Percentiles rank a stretch among this genome's conserved stretches.
These are phyloP conservation scores for Sonneratia alba DNA, from an alignment of 345 rosid genomes.

Conservation along the genomic window DNA sequence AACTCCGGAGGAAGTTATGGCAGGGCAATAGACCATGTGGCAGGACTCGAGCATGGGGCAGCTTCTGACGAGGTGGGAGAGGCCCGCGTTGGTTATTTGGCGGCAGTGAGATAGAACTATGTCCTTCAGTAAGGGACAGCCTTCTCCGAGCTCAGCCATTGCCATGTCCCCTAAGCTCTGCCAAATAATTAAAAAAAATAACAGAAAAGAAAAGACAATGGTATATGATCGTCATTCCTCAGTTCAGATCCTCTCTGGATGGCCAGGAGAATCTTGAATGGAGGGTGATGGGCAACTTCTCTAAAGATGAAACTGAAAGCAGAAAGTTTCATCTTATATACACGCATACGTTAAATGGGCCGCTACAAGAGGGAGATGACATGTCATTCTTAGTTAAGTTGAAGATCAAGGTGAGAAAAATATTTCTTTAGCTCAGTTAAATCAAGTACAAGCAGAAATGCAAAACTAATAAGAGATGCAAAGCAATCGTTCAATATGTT, in stretches of 20 bases:
- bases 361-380: too few relatives aligned
- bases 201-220: neutral
- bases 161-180: constrained; percentile 78
- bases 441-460: too few relatives aligned
- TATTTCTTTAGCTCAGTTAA: too few relatives aligned
- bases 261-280: neutral
- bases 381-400: too few relatives aligned
- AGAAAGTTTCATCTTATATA: neutral
- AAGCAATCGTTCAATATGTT: too few relatives aligned
- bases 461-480: too few relatives aligned
- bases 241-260: neutral
- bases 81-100: constrained; percentile 57
- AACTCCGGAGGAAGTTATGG: constrained; percentile 63
- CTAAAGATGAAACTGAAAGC: neutral
- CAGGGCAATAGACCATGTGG: constrained; percentile 77
- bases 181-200: neutral
- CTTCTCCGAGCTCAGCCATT: constrained; percentile 70
- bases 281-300: neutral
- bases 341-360: too few relatives aligned
- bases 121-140: constrained; percentile 68
- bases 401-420: neutral
- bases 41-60: constrained; percentile 62
- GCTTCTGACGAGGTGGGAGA: constrained; percentile 55
- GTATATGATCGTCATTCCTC: neutral
- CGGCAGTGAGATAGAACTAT: constrained; percentile 84